Evolutionary conservation across 768 basidiomycete genomes (phyloP), one percentile per base, ranked within the genome.

Genomic region (Suillus alpinus): DNA sequence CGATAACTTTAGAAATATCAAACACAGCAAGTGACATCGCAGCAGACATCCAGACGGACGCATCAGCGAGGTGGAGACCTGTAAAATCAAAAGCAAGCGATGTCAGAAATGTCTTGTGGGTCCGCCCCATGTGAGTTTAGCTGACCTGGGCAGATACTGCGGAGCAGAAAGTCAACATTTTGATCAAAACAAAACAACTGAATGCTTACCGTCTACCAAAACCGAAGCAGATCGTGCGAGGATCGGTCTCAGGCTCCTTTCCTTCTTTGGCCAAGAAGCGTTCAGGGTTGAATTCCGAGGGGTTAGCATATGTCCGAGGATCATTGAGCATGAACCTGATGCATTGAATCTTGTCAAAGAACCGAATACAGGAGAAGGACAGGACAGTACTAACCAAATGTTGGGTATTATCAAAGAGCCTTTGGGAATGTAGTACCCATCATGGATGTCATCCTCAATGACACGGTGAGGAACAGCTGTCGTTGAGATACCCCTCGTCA

Each of bases 141-240:
- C 55, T 61, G 18, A 74, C 72, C 72, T 62, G 72, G 72, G 59
- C 72, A 73, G 49, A 72, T 68, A 18, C 65, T 71, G 57, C 52
- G 36, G 32, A 59, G 3, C 26, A 36, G 36, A 23, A 29, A 6
- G 50, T 50, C 61, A 68, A 59, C 56, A 39, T 29, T 47, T 23
- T 50, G 57, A 60, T 52, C 49, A 50, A 34, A 37, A 50, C 29
- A 39, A 26, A 26, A 31, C 52, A 60, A 57, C 57, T 62, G 52
- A 29, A 43, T 59, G 73, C 78, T 20, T 72, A 73, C 68, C 89
- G 81, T 73, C 88, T 77, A 53, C 88, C 88, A 68, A 89, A 91
- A 12, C 88, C 88, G 73, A 89, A 91, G 66, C 83, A 86, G 53
- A 86, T 68, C 49, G 78, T 78, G 60, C 83, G 83, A 63, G 87